Evolutionary conservation across 108 stramenopile genomes (phyloP).

Genomic region (Nitzschia palea): DNA sequence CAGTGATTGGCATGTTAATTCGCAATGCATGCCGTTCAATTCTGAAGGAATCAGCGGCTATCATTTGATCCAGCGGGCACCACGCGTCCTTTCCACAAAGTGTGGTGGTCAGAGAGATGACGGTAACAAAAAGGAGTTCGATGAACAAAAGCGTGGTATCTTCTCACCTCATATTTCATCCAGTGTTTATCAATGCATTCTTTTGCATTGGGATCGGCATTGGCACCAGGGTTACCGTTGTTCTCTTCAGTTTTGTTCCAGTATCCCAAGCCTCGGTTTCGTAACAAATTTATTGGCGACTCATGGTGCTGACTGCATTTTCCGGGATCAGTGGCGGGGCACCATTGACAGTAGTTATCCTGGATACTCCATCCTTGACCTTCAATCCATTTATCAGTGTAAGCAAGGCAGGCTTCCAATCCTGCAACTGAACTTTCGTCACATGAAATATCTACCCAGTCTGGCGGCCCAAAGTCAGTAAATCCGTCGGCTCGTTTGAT

Average conservation of each 20-base stretch:
- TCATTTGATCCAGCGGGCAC: constrained; percentile 42
- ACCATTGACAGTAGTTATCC: constrained; percentile 38
- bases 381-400: constrained; percentile 24
- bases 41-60: constrained; percentile 28
- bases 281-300: constrained; percentile 42
- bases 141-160: neutral
- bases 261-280: constrained; percentile 22
- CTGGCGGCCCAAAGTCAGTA: constrained; percentile 7
- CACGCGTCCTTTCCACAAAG: constrained; percentile 15
- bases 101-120: neutral
- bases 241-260: constrained; percentile 17
- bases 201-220: constrained; percentile 16
- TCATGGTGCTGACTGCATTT: constrained; percentile 9
- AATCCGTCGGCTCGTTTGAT: constrained; percentile 10
- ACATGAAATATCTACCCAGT: constrained; percentile 23
- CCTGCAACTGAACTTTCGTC: constrained; percentile 16
- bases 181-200: constrained; percentile 47
- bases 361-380: constrained; percentile 21
- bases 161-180: constrained; percentile 50
- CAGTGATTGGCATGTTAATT: constrained; percentile 30
- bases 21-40: constrained; percentile 48
- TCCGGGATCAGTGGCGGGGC: constrained; percentile 18
- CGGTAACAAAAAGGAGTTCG: constrained; percentile 3
- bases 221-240: constrained; percentile 10
- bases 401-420: constrained; percentile 25